These are phyloP conservation scores for Trichoderma citrinoviride DNA, from an alignment of 2,329 filamentous ascomycete species.

Conservation along the genomic window DNA sequence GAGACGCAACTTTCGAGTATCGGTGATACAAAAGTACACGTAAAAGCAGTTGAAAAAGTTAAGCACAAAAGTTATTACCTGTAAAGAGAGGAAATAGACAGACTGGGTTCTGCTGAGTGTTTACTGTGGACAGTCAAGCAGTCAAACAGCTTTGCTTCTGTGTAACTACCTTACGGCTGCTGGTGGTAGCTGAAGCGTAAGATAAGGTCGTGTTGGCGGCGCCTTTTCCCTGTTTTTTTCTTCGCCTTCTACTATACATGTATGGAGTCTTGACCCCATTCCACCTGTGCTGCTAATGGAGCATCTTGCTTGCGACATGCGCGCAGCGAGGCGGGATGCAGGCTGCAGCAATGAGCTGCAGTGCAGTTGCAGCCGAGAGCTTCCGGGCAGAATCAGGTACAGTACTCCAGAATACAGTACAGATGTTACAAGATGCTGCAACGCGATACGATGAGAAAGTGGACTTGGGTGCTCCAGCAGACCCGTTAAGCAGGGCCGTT, in stretches of 20 bases:
- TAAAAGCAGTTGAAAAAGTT: not conserved
- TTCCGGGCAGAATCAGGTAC: not conserved
- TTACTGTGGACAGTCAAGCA: conserved; percentile 6
- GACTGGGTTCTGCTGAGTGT: not conserved
- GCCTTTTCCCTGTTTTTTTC: not conserved
- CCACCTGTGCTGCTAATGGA: not conserved
- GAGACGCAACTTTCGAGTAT: too few relatives aligned
- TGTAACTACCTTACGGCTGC: not conserved
- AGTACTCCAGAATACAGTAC: not conserved
- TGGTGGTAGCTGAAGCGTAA: not conserved
- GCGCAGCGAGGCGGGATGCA: conserved; percentile 12
- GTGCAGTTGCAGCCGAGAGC: conserved; percentile 10
- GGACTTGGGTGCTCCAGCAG: not conserved
- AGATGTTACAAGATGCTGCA: too few relatives aligned
- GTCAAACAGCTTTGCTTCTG: not conserved
- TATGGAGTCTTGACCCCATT: too few relatives aligned
- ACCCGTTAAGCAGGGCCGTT: too few relatives aligned
- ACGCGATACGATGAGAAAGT: too few relatives aligned
- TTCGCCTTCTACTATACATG: too few relatives aligned
- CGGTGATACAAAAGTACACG: too few relatives aligned
- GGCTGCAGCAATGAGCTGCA: conserved; percentile 20
- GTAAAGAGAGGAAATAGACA: not conserved
- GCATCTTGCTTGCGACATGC: conserved; percentile 8
- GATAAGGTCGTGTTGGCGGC: too few relatives aligned
- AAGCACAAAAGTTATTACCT: not conserved